Evolutionary conservation across 108 stramenopile genomes (phyloP).

Genomic region (Skeletonema marinoi): DNA sequence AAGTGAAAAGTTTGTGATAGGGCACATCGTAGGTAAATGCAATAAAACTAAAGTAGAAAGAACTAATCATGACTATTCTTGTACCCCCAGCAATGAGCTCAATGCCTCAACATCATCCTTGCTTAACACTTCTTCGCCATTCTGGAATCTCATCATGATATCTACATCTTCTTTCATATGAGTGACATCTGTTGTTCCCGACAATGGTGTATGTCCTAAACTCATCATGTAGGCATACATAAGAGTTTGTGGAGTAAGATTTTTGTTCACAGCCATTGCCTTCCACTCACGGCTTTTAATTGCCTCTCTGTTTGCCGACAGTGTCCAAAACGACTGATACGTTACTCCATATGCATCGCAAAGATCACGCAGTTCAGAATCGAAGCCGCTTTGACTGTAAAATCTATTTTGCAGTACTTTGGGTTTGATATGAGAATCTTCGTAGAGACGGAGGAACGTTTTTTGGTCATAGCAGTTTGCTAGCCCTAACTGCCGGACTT

Average conservation of each 20-base stretch:
- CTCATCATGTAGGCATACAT: conserved; percentile 88
- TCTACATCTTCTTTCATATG: conserved; percentile 91
- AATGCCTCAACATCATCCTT: conserved; percentile 19
- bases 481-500: conserved; percentile 72
- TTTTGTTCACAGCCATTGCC: conserved; percentile 51
- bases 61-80: not conserved
- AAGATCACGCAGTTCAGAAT: conserved; percentile 69
- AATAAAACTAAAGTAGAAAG: not conserved
- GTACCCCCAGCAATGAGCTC: conserved; percentile 19
- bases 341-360: conserved; percentile 43
- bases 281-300: conserved; percentile 47
- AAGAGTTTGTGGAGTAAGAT: conserved; percentile 72
- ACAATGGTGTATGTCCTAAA: conserved; percentile 76
- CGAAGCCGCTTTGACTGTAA: conserved; percentile 72
- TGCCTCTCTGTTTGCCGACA: conserved; percentile 67
- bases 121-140: conserved; percentile 59
- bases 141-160: conserved; percentile 70
- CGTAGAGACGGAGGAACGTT: conserved; percentile 33
- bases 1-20: not conserved
- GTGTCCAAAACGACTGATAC: conserved; percentile 75
- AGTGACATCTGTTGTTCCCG: conserved; percentile 64
- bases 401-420: conserved; percentile 89
- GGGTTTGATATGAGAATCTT: conserved; percentile 78
- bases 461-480: conserved; percentile 66
- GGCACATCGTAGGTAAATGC: not conserved